These are phyloP conservation scores for Leccinum pachyderme DNA, from an alignment of 1,284 basidiomycete species.

Conservation along the genomic window DNA sequence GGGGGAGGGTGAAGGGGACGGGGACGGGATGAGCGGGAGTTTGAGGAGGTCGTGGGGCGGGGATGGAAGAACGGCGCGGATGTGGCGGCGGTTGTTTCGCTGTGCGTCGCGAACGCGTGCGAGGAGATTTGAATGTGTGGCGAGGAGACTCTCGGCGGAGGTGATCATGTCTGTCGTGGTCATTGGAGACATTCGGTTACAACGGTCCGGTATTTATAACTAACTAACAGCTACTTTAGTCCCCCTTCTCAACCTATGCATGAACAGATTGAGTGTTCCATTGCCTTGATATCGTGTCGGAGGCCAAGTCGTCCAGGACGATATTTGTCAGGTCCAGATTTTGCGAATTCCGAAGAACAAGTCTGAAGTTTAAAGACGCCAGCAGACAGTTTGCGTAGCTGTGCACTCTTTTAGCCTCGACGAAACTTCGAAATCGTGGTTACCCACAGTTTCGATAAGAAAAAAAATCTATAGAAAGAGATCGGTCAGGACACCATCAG, in stretches of 20 bases:
- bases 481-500: neutral
- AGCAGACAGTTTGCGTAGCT: constrained; percentile 18
- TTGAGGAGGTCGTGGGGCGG: constrained; percentile 41
- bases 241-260: too few species aligned
- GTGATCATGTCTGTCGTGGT: constrained; percentile 40
- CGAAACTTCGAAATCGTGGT: neutral
- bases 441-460: constrained; percentile 16
- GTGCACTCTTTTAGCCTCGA: neutral
- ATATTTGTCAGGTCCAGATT: neutral
- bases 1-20: constrained; percentile 45
- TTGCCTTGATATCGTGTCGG: neutral
- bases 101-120: constrained; percentile 43
- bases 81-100: constrained; percentile 38
- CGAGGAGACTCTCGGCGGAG: constrained; percentile 51
- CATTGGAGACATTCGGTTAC: neutral
- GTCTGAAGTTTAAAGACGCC: constrained; percentile 10
- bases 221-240: too few species aligned
- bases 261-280: neutral
- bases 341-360: neutral
- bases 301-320: constrained; percentile 3
- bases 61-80: constrained; percentile 36
- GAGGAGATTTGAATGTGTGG: constrained; percentile 46
- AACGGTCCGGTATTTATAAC: neutral
- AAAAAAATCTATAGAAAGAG: constrained; percentile 6
- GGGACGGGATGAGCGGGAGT: constrained; percentile 49